Evolutionary conservation across 176 grass and related monocot species (phyloP), one percentile per base, ranked within the genome.

Genomic region (Ananas comosus): DNA sequence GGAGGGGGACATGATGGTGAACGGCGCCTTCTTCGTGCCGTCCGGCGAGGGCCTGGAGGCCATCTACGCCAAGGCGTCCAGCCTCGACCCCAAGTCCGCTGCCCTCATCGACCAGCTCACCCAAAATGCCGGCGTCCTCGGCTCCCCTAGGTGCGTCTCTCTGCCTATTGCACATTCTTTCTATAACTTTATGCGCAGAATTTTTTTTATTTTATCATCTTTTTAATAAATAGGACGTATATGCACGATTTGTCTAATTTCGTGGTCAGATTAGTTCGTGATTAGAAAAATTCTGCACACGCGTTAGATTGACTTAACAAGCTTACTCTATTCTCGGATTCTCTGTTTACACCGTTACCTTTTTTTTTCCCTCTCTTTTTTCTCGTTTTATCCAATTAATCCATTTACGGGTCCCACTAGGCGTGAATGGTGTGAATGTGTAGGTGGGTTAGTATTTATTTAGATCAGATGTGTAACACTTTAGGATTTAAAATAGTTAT

Each of bases 11-110:
- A 81, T 91, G 86, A 74, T 99, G 89, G 87, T 88, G 47, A 99
- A 99, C 76, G 94, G 94, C 23, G 94, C 94, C 53, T 99, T 88
- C 89, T 99, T 99, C 72, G 89, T 93, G 51, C 78, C 94, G 0
- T 99, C 94, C 49, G 94, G 94, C n/a, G 84, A 87, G 53, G 89
- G 75, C 1, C 23, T 88, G 48, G 80, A 99, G 78, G 82, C 49
- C 3, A 99, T 72, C 56, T 99, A 93, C 48, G 61, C 76, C 0
- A 90, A 90, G 87, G 94, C 89, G 0, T 71, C 80, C 53, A 93
- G 80, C 75, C 33, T 75, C 5, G 87, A 99, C 24, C 80, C 94
- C 22, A 92, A 91, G 81, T 76, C 94, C 0, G 70, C 94, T 0
- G 80, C 77, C 69, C 72, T 93, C 84, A 84, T 99, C 65, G 86